Percentiles rank a stretch among this genome's conserved stretches.
phyloP scores from a whole-genome alignment of 2,329 filamentous ascomycete genomes.

The Xylariaceae sp. region DNA sequence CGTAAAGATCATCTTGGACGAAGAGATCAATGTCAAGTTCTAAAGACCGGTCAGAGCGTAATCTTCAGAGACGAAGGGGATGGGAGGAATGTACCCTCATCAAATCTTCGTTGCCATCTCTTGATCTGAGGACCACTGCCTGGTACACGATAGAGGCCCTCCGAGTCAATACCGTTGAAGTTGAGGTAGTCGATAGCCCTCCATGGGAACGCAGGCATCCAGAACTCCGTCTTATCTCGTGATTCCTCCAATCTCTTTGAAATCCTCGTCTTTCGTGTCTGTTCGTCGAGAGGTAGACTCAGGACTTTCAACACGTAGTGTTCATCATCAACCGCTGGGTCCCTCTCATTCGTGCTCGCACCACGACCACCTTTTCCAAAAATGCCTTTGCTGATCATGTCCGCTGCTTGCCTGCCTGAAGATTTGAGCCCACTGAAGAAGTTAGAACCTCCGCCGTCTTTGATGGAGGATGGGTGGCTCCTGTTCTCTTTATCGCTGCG shows the following conservation, averaged over 20 bases:
- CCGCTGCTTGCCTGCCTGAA: constrained; percentile 69
- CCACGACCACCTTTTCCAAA: constrained; percentile 75
- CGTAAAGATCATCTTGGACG: constrained; percentile 80
- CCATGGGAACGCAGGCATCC: constrained; percentile 97
- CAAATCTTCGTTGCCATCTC: constrained; percentile 89
- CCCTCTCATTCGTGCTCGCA: constrained; percentile 65
- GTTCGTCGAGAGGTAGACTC: constrained; percentile 79
- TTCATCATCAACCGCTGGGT: constrained; percentile 68
- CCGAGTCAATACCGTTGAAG: constrained; percentile 88
- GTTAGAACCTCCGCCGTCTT: constrained; percentile 57
- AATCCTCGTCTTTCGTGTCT: constrained; percentile 86
- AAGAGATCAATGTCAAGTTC: constrained; percentile 89
- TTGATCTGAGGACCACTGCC: constrained; percentile 88
- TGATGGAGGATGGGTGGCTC: constrained; percentile 51
- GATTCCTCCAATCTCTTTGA: constrained; percentile 85
- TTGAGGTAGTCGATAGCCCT: constrained; percentile 95
- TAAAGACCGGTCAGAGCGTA: constrained; percentile 31
- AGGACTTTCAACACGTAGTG: constrained; percentile 82
- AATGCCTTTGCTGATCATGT: constrained; percentile 76
- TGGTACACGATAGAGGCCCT: constrained; percentile 88
- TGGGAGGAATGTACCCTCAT: constrained; percentile 58
- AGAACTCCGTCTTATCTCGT: constrained; percentile 93
- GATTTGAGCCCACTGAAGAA: constrained; percentile 72
- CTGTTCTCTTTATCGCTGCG: constrained; percentile 46
- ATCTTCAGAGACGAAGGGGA: not conserved